Evolutionary conservation across 805 yeast species (phyloP), one percentile per base, ranked within the genome.

Genomic region (Kodamaea kaohsiungensis): DNA sequence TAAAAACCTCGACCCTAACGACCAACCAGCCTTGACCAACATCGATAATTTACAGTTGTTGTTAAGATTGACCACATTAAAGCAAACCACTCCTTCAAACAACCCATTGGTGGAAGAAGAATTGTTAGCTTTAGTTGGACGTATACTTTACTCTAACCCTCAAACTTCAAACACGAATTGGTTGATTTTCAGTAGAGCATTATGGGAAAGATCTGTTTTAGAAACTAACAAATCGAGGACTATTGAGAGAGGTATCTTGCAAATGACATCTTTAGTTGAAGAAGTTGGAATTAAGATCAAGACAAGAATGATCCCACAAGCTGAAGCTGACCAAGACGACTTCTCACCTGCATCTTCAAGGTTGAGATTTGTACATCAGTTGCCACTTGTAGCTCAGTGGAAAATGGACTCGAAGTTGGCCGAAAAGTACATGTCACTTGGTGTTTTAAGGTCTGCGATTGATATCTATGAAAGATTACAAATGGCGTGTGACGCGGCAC

Each of bases 221-320:
- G 99, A 95, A 67, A 82, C 96, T 0, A 78, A 80, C 49, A 86
- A 85, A 59, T 84, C 96, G 1, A 86, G 88, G 65, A 93, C 98
- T 1, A 87, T 93, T 19, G 98, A 95, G 71, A 81, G 99, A 67
- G 98, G 98, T 49, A 85, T 92, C 3, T 76, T 95, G 50, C 99
- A 95, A 70, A 86, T 95, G 87, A 93, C 92, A 52, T 86, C 96
- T 2, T 75, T 95, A 43, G 95, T 92, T 25, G 97, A 91, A 65
- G 97, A 92, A 67, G 75, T 91, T 22, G 96, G 93, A 1, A 79
- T 86, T 53, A 81, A 85, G 53, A 83, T 87, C 50, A 76, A 78
- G 52, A 73, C 86, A 7, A 78, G 85, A 49, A 60, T 74, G 75
- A 63, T 82, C 76, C 71, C 89, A 79, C 57, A 77, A 67, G 70